A percentile compares a stretch with the other conserved stretches of the same genome.
Conservation (phyloP, 164 flowering plant species). For the Euptelea pleiosperma region DNA sequence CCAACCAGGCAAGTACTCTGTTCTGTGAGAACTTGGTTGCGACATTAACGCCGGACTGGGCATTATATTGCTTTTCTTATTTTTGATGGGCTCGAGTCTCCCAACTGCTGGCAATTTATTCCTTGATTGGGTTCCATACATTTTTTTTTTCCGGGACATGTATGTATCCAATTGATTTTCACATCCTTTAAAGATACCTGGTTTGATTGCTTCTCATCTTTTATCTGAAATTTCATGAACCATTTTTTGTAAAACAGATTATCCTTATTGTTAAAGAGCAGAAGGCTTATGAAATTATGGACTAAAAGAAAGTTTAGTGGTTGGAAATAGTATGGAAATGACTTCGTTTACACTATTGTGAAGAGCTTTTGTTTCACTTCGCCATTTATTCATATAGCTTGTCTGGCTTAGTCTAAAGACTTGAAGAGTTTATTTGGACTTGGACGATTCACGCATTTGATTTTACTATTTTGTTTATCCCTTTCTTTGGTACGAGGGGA, state of each 20-base stretch:
- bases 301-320: not conserved
- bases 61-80: constrained; percentile 9
- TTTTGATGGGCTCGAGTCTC: not conserved
- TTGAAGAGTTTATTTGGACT: constrained; percentile 5
- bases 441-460: not conserved
- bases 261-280: too few relatives aligned
- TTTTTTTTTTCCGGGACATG: not conserved
- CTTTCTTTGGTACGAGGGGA: constrained; percentile 8
- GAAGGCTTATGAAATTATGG: too few relatives aligned
- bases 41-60: not conserved
- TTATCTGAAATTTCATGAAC: too few relatives aligned
- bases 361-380: not conserved
- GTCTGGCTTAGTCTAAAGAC: not conserved
- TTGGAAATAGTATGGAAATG: too few relatives aligned
- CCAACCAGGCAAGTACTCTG: constrained; percentile 84
- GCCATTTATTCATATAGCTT: not conserved
- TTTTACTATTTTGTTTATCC: constrained; percentile 1
- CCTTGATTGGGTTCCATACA: not conserved
- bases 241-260: too few relatives aligned
- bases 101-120: not conserved
- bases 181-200: not conserved
- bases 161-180: not conserved
- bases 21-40: constrained; percentile 37
- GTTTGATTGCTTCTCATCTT: too few relatives aligned
- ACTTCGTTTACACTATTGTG: not conserved